Base-by-base conservation (phyloP, 2,329 filamentous ascomycete genomes). In the Calycina herbarum region DNA sequence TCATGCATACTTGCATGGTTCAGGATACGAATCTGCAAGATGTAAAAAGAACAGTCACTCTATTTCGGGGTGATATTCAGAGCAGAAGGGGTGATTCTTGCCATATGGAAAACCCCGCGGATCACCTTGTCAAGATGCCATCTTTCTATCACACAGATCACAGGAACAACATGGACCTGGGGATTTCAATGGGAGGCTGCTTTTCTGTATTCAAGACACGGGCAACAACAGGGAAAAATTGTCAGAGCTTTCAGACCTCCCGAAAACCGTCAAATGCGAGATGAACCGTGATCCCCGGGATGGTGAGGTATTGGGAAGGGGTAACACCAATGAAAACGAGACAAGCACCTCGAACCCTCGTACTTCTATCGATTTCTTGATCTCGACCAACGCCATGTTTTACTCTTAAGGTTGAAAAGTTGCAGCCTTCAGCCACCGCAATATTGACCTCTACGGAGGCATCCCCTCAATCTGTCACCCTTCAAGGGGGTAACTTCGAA, bases 251-350 rank as follows among this genome's bases (percentile, higher is more conserved):
- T 20, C 45, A 51, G 45, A 24, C 45, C 20, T 51, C 45, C 45
- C 45, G 45, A 51, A 24, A 51, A 51, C 45, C 45, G 45, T 51
- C 20, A 20, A 51, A 51, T 51, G 45, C 8, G 45, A 51, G 45
- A 20, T 51, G 45, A 51, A 11, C 45, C n/a, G 20, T 27, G 45
- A 11, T 13, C 20, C 45, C 27, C n/a, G 45, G 45, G 45, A 10
- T 51, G 45, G n/a, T 24, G 10, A 51, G 20, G 45, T 5, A 51
- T 51, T 6, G 20, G 45, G n/a, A 51, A 51, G 45, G 45, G 17
- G 45, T 11, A 51, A 51, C 45, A 51, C 10, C 45, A 51, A 51
- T 27, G n/a, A 51, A 51, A 51, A n/a, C 6, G 20, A 24, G 7
- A 51, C 24, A 8, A 51, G 45, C n/a, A 7, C 20, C 20, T 51